These are phyloP conservation scores for Phytophthora megakarya DNA, from an alignment of 352 stramenopile genomes.

Conservation along the genomic window DNA sequence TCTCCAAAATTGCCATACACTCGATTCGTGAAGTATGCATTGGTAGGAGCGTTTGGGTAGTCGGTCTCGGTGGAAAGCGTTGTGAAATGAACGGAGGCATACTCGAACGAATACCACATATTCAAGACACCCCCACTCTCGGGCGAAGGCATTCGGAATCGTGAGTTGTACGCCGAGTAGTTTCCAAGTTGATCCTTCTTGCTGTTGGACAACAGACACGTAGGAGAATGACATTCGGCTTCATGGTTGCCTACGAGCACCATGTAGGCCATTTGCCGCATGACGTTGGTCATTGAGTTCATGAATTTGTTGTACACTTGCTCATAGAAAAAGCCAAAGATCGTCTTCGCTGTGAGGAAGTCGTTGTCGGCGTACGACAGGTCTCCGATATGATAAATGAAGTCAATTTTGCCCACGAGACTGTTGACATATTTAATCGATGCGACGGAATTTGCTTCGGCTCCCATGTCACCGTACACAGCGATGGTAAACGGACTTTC, in stretches of 20 bases:
- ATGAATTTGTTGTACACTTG: slow-evolving; percentile 72
- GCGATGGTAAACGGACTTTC: slow-evolving; percentile 29
- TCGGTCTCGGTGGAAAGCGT: slow-evolving; percentile 74
- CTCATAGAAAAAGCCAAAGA: slow-evolving; percentile 43
- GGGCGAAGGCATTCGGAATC: slow-evolving; percentile 43
- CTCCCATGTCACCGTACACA: slow-evolving; percentile 39
- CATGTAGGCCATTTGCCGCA: slow-evolving; percentile 65
- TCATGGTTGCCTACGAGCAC: slow-evolving; percentile 76
- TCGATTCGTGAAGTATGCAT: slow-evolving; percentile 35
- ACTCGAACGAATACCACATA: slow-evolving; percentile 56
- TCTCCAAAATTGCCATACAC: slow-evolving; percentile 41
- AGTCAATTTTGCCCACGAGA: slow-evolving; percentile 32
- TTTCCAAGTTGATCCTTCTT: slow-evolving; percentile 42
- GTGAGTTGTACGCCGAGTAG: slow-evolving; percentile 59
- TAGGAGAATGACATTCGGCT: slow-evolving; percentile 51
- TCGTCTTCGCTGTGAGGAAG: slow-evolving; percentile 24
- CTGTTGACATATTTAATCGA: slow-evolving; percentile 40
- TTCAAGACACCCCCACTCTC: slow-evolving; percentile 43
- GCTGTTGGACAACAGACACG: slow-evolving; percentile 29
- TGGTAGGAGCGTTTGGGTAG: slow-evolving; percentile 38
- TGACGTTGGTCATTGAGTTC: slow-evolving; percentile 49
- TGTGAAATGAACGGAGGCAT: slow-evolving; percentile 65
- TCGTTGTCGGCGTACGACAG: slow-evolving; percentile 39
- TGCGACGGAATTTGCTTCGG: slow-evolving; percentile 23
- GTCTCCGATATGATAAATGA: slow-evolving; percentile 41